Conservation (phyloP, 2,329 filamentous ascomycete species). For the Fusarium chaquense region DNA sequence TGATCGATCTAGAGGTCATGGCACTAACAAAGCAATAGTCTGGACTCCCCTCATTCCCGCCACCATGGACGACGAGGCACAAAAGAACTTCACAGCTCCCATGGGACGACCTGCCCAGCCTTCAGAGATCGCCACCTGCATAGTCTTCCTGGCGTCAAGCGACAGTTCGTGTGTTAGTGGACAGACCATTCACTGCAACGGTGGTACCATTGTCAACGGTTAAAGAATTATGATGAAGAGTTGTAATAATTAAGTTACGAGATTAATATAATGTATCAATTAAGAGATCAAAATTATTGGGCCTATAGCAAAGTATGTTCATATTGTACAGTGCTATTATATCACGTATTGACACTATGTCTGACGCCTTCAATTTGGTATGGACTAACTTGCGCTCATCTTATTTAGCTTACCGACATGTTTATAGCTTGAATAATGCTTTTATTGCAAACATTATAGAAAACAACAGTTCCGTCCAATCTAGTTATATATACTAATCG, state of each 20-base stretch:
- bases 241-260: neutral
- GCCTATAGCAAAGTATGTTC: no score
- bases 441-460: neutral
- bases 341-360: neutral
- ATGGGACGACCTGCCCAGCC: constrained; percentile 85
- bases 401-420: neutral
- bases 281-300: neutral
- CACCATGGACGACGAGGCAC: constrained; percentile 77
- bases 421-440: neutral
- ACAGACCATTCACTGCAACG: constrained; percentile 71
- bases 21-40: constrained; percentile 55
- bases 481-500: neutral
- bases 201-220: constrained; percentile 62
- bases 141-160: constrained; percentile 81
- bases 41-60: constrained; percentile 82
- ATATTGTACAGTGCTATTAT: neutral
- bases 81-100: constrained; percentile 78
- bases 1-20: no score
- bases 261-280: neutral
- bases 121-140: constrained; percentile 83
- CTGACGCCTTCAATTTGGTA: neutral
- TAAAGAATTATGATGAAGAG: constrained; percentile 43
- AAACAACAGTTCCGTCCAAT: neutral
- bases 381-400: neutral
- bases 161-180: constrained; percentile 82